A percentile compares a stretch with the other conserved stretches of the same genome.
phyloP scores from a whole-genome alignment of 164 flowering plant genomes.

The Euptelea pleiosperma region DNA sequence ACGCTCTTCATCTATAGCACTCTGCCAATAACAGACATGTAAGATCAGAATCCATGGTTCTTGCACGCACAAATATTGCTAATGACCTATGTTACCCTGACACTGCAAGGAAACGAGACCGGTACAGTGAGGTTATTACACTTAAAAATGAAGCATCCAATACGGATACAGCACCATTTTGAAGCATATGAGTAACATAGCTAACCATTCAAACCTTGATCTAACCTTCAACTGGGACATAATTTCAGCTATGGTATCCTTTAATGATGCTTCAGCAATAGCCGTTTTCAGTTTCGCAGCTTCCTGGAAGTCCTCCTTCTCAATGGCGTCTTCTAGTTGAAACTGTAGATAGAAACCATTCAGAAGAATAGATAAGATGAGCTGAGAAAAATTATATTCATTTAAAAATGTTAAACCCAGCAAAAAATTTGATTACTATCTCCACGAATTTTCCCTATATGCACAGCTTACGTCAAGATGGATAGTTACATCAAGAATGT shows the following conservation, averaged over 20 bases:
- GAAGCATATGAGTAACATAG: too few relatives aligned
- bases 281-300: slow-evolving; percentile 78
- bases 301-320: slow-evolving; percentile 84
- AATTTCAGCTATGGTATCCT: slow-evolving; percentile 77
- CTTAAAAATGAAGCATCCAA: too few relatives aligned
- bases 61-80: background rate
- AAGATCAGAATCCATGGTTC: slow-evolving; percentile 4
- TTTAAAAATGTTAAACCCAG: background rate
- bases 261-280: slow-evolving; percentile 64
- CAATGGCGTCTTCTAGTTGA: slow-evolving; percentile 93
- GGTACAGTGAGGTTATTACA: too few relatives aligned
- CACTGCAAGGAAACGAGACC: too few relatives aligned
- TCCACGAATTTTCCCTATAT: background rate
- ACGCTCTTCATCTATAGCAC: slow-evolving; percentile 85
- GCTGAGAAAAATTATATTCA: too few relatives aligned
- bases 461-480: too few relatives aligned
- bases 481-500: too few relatives aligned
- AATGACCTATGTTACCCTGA: too few relatives aligned
- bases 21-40: slow-evolving; percentile 38
- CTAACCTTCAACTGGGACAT: slow-evolving; percentile 79
- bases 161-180: too few relatives aligned
- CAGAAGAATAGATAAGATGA: background rate
- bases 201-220: background rate
- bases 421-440: background rate
- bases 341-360: slow-evolving; percentile 45